phyloP scores from a whole-genome alignment of 2,329 filamentous ascomycete genomes.

The Verticillium albo-atrum region DNA sequence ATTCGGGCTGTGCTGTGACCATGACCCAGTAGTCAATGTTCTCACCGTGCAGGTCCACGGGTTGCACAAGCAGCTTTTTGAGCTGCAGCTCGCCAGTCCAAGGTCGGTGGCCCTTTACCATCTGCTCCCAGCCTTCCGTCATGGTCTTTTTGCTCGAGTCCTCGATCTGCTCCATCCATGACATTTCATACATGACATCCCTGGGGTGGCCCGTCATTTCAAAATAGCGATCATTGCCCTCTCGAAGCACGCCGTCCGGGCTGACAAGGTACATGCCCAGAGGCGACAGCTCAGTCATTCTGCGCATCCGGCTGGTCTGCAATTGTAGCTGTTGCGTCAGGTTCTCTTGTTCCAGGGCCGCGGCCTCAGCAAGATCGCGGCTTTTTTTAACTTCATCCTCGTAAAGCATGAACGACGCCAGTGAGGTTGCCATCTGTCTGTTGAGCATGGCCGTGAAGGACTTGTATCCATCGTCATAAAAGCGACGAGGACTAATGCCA shows the following conservation, averaged over 20 bases:
- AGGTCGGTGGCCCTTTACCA: conserved; percentile 26
- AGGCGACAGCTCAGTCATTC: conserved; percentile 31
- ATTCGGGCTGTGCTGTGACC: conserved; percentile 28
- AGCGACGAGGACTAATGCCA: conserved; percentile 57
- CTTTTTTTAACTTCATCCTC: conserved; percentile 58
- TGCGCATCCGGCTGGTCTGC: conserved; percentile 27
- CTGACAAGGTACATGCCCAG: conserved; percentile 33
- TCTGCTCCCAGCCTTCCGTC: conserved; percentile 30
- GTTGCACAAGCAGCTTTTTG: conserved; percentile 23
- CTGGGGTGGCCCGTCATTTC: conserved; percentile 38
- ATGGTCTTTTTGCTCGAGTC: conserved; percentile 25
- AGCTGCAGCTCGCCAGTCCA: conserved; percentile 38
- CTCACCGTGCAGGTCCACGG: conserved; percentile 28
- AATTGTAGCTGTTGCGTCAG: conserved; percentile 27
- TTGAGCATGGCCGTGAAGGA: conserved; percentile 46
- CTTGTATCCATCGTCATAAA: conserved; percentile 60
- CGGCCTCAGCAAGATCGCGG: conserved; percentile 26
- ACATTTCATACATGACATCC: conserved; percentile 31
- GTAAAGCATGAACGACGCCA: conserved; percentile 61
- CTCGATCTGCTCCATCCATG: conserved; percentile 34
- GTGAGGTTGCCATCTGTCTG: conserved; percentile 51
- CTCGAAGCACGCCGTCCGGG: conserved; percentile 32
- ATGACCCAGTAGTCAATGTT: conserved; percentile 39
- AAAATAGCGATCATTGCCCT: conserved; percentile 42
- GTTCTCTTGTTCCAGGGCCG: conserved; percentile 26